Evolutionary conservation across 805 yeast genomes (phyloP).

Genomic region (Metschnikowia lachancei): DNA sequence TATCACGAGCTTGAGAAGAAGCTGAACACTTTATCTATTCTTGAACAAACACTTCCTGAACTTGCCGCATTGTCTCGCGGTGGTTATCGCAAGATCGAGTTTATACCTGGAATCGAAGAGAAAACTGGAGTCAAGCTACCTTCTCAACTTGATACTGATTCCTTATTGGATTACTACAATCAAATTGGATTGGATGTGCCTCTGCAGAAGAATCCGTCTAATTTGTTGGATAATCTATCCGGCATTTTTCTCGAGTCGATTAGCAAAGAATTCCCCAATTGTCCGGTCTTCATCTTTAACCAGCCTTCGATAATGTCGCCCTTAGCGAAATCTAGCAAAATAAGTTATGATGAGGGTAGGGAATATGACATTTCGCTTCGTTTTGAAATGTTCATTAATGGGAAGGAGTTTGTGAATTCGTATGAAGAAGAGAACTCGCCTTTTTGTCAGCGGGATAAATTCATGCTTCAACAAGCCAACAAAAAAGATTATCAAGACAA

Average conservation of each 20-base stretch:
- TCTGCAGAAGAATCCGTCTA: conserved; percentile 48
- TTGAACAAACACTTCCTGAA: conserved; percentile 19
- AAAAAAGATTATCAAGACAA: conserved; percentile 49
- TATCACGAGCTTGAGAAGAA: conserved; percentile 27
- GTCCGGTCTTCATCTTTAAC: conserved; percentile 73
- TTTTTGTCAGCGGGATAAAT: conserved; percentile 60
- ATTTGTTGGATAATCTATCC: conserved; percentile 63
- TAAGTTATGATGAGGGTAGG: conserved; percentile 27
- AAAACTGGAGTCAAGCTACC: conserved; percentile 54
- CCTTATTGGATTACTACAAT: conserved; percentile 41
- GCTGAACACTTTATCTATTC: conserved; percentile 16
- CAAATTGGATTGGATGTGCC: conserved; percentile 38
- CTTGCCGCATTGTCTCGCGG: conserved; percentile 10
- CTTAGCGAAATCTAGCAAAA: conserved; percentile 63
- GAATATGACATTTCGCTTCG: conserved; percentile 54
- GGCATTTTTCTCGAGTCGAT: conserved; percentile 62
- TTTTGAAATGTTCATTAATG: conserved; percentile 80
- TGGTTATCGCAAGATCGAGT: conserved; percentile 50
- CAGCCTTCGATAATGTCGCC: conserved; percentile 89
- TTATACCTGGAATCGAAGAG: conserved; percentile 59
- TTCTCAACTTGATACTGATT: conserved; percentile 34
- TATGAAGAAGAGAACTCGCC: conserved; percentile 97
- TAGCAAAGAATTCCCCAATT: conserved; percentile 34
- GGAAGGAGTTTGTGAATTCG: conserved; percentile 84
- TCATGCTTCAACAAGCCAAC: conserved; percentile 53